Conservation (phyloP, 176 grass and related monocot species). For the Carex myosuroides region DNA sequence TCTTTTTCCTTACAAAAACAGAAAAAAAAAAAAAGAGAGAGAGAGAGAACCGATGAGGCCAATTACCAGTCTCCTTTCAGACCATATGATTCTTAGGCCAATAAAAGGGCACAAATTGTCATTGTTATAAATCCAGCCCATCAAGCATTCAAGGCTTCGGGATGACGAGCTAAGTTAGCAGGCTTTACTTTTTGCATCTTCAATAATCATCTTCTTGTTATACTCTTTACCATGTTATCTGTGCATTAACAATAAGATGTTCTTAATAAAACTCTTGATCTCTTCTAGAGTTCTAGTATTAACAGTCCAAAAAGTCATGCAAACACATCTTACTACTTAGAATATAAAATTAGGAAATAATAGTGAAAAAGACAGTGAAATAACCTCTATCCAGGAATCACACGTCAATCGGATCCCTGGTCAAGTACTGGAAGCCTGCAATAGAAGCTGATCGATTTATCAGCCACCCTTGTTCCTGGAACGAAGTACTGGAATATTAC, state of each 20-base stretch:
- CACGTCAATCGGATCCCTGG: conserved; percentile 51
- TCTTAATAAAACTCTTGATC: neutral
- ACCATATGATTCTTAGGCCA: neutral
- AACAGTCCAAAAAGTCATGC: neutral
- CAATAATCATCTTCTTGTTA: neutral
- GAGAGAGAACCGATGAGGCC: neutral
- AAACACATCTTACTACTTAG: neutral
- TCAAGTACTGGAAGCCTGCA: conserved; percentile 89
- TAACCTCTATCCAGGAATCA: conserved; percentile 1
- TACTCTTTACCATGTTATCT: neutral
- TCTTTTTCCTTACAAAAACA: neutral
- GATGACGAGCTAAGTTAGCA: neutral
- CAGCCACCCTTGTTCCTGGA: conserved; percentile 62
- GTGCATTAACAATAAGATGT: neutral
- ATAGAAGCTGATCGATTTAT: conserved; percentile 96
- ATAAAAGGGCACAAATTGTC: neutral
- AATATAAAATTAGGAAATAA: neutral
- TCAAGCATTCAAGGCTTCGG: neutral
- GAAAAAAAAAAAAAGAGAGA: too few relatives aligned
- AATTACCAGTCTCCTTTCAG: neutral
- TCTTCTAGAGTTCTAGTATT: neutral
- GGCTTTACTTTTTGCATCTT: conserved; percentile 9
- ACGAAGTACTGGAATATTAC: conserved; percentile 96
- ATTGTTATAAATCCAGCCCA: neutral
- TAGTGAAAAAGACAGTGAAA: neutral